Evolutionary conservation across 768 basidiomycete genomes (phyloP).

Genomic region (Hydnomerulius pinastri): DNA sequence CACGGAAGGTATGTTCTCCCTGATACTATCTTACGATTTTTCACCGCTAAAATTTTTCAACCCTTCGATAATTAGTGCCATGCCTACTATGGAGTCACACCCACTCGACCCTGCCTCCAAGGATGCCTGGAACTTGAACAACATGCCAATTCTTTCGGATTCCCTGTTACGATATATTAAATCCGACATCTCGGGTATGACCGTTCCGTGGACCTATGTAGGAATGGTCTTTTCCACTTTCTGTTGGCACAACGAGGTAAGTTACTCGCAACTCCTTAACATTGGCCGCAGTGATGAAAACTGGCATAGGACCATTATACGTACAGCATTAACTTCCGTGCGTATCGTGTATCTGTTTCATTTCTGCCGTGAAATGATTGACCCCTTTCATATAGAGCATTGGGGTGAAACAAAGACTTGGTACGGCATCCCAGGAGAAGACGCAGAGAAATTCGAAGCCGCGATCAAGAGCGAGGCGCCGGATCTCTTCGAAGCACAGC

Average conservation of each 20-base stretch:
- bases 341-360: conserved; percentile 32
- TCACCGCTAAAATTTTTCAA: conserved; percentile 25
- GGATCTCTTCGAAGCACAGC: conserved; percentile 97
- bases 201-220: conserved; percentile 98
- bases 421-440: conserved; percentile 97
- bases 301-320: conserved; percentile 88
- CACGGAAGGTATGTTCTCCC: conserved; percentile 81
- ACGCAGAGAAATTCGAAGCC: conserved; percentile 94
- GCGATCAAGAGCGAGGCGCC: conserved; percentile 95
- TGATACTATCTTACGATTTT: conserved; percentile 17
- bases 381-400: conserved; percentile 65
- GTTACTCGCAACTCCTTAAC: conserved; percentile 24
- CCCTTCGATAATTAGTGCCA: conserved; percentile 57
- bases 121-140: conserved; percentile 98
- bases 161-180: conserved; percentile 97
- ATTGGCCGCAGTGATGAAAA: conserved; percentile 24
- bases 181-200: conserved; percentile 99
- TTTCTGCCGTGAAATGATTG: conserved; percentile 26
- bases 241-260: conserved; percentile 98
- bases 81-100: conserved; percentile 94
- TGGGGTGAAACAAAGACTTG: conserved; percentile 99
- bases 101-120: conserved; percentile 84
- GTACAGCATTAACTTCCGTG: conserved; percentile 93
- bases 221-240: conserved; percentile 99
- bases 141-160: conserved; percentile 89